Evolutionary conservation across 2,329 filamentous ascomycete species (phyloP).

Genomic region (Hypoxylon sp.): DNA sequence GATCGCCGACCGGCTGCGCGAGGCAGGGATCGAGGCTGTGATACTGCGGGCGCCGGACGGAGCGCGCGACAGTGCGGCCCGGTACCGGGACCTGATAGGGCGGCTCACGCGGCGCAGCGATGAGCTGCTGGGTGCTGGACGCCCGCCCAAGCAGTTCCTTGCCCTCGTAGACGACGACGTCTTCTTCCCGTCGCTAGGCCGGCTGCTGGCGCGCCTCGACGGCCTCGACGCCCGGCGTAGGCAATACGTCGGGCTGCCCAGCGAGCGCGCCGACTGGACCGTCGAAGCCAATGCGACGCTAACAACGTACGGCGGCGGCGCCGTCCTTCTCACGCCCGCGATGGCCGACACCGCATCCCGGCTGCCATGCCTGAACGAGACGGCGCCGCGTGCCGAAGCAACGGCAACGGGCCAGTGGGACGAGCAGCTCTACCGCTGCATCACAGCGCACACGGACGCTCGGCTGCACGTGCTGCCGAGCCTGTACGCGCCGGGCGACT

Average conservation of each 20-base stretch:
- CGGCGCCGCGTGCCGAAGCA: background rate
- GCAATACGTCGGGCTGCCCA: conserved; percentile 54
- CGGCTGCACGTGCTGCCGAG: conserved; percentile 54
- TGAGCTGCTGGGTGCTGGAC: conserved; percentile 46
- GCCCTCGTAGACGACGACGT: conserved; percentile 56
- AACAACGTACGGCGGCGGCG: conserved; percentile 56
- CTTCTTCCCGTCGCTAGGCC: conserved; percentile 54
- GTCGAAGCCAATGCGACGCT: conserved; percentile 48
- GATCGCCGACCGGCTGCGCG: conserved; percentile 45
- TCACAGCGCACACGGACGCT: conserved; percentile 46
- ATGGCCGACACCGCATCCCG: conserved; percentile 47
- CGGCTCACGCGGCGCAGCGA: conserved; percentile 47
- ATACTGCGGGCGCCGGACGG: conserved; percentile 47
- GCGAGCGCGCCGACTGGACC: conserved; percentile 54
- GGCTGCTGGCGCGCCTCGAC: conserved; percentile 50
- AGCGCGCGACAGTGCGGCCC: conserved; percentile 44
- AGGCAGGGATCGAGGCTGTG: conserved; percentile 51
- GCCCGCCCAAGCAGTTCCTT: conserved; percentile 52
- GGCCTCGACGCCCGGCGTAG: conserved; percentile 45
- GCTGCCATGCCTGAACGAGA: conserved; percentile 49
- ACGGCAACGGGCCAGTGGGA: conserved; percentile 49
- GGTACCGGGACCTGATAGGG: conserved; percentile 51
- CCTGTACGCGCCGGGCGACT: conserved; percentile 51
- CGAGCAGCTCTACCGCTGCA: conserved; percentile 51
- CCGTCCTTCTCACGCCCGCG: conserved; percentile 51